Evolutionary conservation across 1,139 yeast species (phyloP).

Genomic region (Maudiozyma humilis): DNA sequence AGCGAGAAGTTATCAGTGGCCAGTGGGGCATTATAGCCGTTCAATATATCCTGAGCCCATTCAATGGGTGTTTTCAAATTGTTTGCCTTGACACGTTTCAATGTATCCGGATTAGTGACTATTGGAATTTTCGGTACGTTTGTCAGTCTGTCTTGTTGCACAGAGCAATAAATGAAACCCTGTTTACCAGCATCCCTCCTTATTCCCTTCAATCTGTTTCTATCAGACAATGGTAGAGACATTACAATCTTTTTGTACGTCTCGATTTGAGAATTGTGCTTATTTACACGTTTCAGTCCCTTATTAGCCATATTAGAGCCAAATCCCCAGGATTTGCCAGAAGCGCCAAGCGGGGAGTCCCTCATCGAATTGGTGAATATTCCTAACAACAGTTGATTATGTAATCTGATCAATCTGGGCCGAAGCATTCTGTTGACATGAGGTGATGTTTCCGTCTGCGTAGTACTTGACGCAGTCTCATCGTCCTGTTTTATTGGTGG

Average conservation of each 20-base stretch:
- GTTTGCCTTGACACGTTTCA: conserved; percentile 39
- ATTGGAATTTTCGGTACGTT: conserved; percentile 84
- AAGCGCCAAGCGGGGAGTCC: conserved; percentile 33
- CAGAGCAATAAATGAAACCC: conserved; percentile 66
- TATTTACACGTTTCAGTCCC: conserved; percentile 23
- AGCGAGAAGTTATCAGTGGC: conserved; percentile 71
- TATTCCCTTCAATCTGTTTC: conserved; percentile 76
- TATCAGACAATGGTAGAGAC: conserved; percentile 77
- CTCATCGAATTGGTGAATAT: conserved; percentile 78
- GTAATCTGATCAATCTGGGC: conserved; percentile 39
- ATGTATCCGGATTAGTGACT: conserved; percentile 37
- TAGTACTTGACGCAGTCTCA: not conserved
- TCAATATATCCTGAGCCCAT: conserved; percentile 91
- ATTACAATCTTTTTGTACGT: conserved; percentile 76
- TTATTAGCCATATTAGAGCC: conserved; percentile 18
- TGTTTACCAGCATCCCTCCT: conserved; percentile 75
- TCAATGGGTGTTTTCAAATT: conserved; percentile 50
- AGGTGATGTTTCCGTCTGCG: conserved; percentile 2
- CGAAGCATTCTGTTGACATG: conserved; percentile 11
- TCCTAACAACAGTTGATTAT: conserved; percentile 72
- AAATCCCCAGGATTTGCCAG: conserved; percentile 29
- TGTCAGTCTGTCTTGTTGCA: conserved; percentile 76
- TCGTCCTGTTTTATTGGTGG: not conserved
- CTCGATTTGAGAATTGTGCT: conserved; percentile 53
- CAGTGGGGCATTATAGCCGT: conserved; percentile 79